These are phyloP conservation scores for Globisporangium nodosum DNA, from an alignment of 352 stramenopile genomes.

Conservation along the genomic window DNA sequence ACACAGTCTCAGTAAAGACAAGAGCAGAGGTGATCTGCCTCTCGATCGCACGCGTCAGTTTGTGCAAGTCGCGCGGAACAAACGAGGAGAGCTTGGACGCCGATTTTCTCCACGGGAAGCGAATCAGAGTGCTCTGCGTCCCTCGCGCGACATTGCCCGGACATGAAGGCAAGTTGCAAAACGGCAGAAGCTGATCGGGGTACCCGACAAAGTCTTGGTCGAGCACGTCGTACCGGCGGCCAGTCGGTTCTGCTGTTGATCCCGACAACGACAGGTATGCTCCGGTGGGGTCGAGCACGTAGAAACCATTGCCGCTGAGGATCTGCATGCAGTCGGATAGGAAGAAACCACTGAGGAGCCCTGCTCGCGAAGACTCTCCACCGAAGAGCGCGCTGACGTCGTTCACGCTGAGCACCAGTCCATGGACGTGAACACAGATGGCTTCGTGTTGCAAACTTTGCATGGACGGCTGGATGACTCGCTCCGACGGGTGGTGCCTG, in stretches of 20 bases:
- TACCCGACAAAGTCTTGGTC: slow-evolving; percentile 60
- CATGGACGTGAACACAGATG: slow-evolving; percentile 66
- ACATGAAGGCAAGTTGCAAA: slow-evolving; percentile 57
- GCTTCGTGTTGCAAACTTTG: slow-evolving; percentile 66
- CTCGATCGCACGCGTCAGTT: slow-evolving; percentile 36
- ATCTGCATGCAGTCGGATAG: slow-evolving; percentile 78
- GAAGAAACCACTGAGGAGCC: slow-evolving; percentile 55
- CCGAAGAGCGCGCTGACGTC: slow-evolving; percentile 52
- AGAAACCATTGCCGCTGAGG: slow-evolving; percentile 67
- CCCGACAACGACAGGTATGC: slow-evolving; percentile 32
- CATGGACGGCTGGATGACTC: slow-evolving; percentile 68
- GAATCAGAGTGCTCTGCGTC: slow-evolving; percentile 55
- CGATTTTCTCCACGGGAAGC: slow-evolving; percentile 59
- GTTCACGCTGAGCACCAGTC: slow-evolving; percentile 37
- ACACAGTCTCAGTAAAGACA: slow-evolving; percentile 62
- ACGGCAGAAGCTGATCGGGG: slow-evolving; percentile 68
- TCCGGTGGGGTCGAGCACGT: slow-evolving; percentile 69
- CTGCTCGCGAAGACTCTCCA: slow-evolving; percentile 41
- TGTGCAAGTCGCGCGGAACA: slow-evolving; percentile 19
- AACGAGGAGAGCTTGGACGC: slow-evolving; percentile 36
- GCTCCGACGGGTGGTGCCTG: slow-evolving; percentile 52
- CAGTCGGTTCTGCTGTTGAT: slow-evolving; percentile 14
- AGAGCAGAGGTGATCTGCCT: slow-evolving; percentile 45
- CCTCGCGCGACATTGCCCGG: slow-evolving; percentile 44
- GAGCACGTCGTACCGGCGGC: slow-evolving; percentile 56